A percentile compares a stretch with the other conserved stretches of the same genome.
Conservation (phyloP, 257 asterid species). For the Lantana camara region DNA sequence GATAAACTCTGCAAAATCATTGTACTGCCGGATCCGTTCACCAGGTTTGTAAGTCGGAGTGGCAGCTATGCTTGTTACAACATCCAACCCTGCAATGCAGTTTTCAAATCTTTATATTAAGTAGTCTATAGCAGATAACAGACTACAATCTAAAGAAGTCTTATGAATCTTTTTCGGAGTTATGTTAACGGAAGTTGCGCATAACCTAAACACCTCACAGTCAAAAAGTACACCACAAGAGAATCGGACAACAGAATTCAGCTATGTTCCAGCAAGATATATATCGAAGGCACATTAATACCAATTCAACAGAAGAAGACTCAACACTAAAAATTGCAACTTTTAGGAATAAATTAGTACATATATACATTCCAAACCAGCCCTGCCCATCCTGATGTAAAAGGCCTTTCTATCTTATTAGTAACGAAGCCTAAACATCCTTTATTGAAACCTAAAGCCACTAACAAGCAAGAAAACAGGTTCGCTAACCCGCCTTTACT, state of each 20-base stretch:
- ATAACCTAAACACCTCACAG: neutral
- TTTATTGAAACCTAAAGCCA: no score
- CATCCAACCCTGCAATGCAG: constrained; percentile 64
- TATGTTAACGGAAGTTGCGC: neutral
- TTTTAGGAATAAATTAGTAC: no score
- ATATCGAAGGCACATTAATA: neutral
- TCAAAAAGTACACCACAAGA: neutral
- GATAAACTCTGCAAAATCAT: constrained; percentile 78
- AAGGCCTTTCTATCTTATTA: no score
- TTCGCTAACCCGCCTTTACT: no score
- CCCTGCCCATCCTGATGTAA: no score
- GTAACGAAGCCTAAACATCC: no score
- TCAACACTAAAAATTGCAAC: no score
- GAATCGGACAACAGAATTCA: neutral
- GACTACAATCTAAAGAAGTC: no score
- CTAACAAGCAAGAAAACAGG: no score
- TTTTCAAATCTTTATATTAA: neutral
- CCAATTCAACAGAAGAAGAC: neutral
- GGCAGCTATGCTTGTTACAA: constrained; percentile 71
- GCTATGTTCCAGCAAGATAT: neutral
- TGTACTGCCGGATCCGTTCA: constrained; percentile 69
- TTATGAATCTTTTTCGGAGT: no score
- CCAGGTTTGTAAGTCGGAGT: constrained; percentile 79
- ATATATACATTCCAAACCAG: no score
- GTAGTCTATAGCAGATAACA: no score